phyloP scores from a whole-genome alignment of 805 yeast genomes.

The Yarrowia sp. region DNA sequence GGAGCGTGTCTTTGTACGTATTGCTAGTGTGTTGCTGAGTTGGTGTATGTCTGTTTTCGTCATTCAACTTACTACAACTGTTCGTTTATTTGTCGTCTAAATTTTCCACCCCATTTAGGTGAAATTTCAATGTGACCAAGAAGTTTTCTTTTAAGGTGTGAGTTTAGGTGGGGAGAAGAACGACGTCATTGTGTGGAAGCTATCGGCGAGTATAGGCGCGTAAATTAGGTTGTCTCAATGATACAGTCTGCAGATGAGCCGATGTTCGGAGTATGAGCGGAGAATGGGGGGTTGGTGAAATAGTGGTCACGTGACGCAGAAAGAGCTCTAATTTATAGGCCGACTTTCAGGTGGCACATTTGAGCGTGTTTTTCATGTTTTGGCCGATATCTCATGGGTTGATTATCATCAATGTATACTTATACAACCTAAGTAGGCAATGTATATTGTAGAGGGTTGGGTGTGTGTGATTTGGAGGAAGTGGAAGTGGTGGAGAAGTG shows the following conservation, averaged over 20 bases:
- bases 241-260: slow-evolving; percentile 1
- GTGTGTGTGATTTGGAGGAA: too few relatives aligned
- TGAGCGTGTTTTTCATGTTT: too few relatives aligned
- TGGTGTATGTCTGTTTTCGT: too few relatives aligned
- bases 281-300: neutral
- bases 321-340: neutral
- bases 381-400: too few relatives aligned
- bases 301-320: neutral
- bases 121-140: neutral
- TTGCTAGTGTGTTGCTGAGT: too few relatives aligned
- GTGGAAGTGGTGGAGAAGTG: too few relatives aligned
- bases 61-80: too few relatives aligned
- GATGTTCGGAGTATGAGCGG: slow-evolving; percentile 2
- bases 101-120: neutral
- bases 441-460: neutral
- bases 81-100: too few relatives aligned
- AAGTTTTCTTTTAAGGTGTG: slow-evolving; percentile 11
- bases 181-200: slow-evolving; percentile 4
- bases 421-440: neutral
- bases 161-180: slow-evolving; percentile 12
- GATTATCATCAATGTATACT: neutral
- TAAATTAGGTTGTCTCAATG: neutral
- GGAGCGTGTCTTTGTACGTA: too few relatives aligned
- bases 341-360: neutral
- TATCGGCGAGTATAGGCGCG: neutral